Base-by-base conservation (phyloP, 129 eudicot genomes). In the Flaveria linearis region DNA sequence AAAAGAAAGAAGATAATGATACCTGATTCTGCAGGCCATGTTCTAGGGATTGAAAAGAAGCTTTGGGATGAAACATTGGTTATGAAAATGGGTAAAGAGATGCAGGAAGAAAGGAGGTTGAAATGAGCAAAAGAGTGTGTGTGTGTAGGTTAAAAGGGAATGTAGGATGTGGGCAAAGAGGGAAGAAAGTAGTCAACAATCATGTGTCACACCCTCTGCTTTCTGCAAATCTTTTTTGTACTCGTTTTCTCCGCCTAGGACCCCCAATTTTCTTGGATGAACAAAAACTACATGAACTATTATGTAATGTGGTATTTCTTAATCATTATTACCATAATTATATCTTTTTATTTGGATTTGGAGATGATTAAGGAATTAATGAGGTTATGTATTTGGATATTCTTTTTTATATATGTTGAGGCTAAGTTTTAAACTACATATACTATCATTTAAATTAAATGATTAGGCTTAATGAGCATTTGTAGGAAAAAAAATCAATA, bases 11-110 rank as follows among this genome's bases (percentile, higher is more conserved):
- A 28, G 68, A 42, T 28, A 42, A 80, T 15, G 41, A 63, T 30
- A 84, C 87, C 87, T 76, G 82, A 30, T 61, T 77, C 18, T 72
- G 74, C 30, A 72, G 77, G 43, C 87, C 87, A 80, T 67, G 12
- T 80, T 84, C 85, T 33, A 57, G 50, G 71, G 85, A 80, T 61
- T 80, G 80, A 64, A 84, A 56, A 49, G 84, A 72, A 28, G 87
- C 20, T 72, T 41, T 84, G 69, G 76, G 69, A 41, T 66, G 83
- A 80, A 80, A 72, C 87, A 84, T 84, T 45, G 68, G 65, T 11
- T 72, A 16, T 16, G 15, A 43, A 58, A 51, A 70, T 43, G 62
- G 36, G 41, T 36, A 64, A 36, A 47, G 23, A 47, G 23, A n/a
- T 13, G 72, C 43, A 51, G 73, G 80, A 43, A 76, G 74, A 83